Base-by-base conservation (phyloP, 177 flowering plant species). In the Telopea speciosissima region DNA sequence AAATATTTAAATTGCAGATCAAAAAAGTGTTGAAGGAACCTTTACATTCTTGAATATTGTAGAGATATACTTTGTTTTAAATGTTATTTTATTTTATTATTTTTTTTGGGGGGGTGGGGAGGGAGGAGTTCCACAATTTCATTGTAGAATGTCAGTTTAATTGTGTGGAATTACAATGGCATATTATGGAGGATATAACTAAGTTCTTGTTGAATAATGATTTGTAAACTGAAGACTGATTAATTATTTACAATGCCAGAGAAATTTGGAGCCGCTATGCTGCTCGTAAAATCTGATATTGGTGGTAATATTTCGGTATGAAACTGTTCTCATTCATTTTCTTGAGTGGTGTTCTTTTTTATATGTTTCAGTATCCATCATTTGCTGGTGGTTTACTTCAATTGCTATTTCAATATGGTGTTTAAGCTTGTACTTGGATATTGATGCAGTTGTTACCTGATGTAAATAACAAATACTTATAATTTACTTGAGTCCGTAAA, bases 241-340 rank as follows among this genome's bases (percentile, higher is more conserved):
- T 49, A 19, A 49, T 49, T 16, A 19, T 74, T 72, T 75, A 24
- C 70, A 12, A 58, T 81, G 65, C 59, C 83, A 93, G 96, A 91
- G 65, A 90, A 90, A 75, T 89, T 92, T 78, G 98, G 98, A 68
- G 81, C 96, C 64, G 90, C 97, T 44, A 82, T 93, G 96, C 59
- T 88, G 54, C 83, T 93, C 28, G 96, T 92, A 61, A 93, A 93
- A 80, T 68, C 84, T 74, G 97, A 92, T 75, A 78, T 93, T 68
- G 88, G 87, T 65, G 95, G 95, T 23, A 93, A 93, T 75, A 87
- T 93, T 49, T 56, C 90, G 78, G 96, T 93, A 80, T 79, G 84
- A 62, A 17, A 62, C 21, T 21, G 24, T 68, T 31, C 8, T 28
- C 24, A 66, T 22, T n/a, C 23, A n/a, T 54, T 54, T 21, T 9